Evolutionary conservation across 441 rosid genomes (phyloP).

Genomic region (Macaranga tanarius): DNA sequence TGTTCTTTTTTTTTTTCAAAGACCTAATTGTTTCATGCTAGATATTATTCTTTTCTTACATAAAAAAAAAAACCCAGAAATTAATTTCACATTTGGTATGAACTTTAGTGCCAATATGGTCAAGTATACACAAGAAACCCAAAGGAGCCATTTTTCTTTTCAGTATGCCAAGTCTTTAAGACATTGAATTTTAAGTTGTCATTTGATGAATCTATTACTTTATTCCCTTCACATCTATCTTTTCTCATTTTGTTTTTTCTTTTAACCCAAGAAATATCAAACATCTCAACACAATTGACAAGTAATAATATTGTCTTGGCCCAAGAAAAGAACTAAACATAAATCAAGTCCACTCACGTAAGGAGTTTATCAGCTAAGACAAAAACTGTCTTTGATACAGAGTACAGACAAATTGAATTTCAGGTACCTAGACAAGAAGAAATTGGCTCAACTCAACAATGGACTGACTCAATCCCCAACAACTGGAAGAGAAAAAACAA

Average conservation of each 20-base stretch:
- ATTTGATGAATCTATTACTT: too few relatives aligned
- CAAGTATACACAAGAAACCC: too few relatives aligned
- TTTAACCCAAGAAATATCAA: background rate
- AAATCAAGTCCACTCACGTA: constrained; percentile 13
- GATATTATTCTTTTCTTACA: too few relatives aligned
- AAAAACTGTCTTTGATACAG: constrained; percentile 9
- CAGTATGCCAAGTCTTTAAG: too few relatives aligned
- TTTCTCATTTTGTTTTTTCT: background rate
- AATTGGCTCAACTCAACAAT: background rate
- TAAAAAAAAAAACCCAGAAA: too few relatives aligned
- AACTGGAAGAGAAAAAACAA: constrained; percentile 1
- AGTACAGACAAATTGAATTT: constrained; percentile 13
- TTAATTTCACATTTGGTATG: too few relatives aligned
- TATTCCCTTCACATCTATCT: too few relatives aligned
- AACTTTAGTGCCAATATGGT: too few relatives aligned
- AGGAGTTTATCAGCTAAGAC: constrained; percentile 5
- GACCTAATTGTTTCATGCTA: too few relatives aligned
- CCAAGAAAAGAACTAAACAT: constrained; percentile 30
- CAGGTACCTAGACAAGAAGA: constrained; percentile 13
- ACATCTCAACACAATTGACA: background rate
- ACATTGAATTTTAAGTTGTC: too few relatives aligned
- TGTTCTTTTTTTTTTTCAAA: too few relatives aligned
- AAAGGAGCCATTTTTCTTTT: too few relatives aligned
- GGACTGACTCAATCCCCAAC: constrained; percentile 7
- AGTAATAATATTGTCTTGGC: background rate